These are phyloP conservation scores for Penicillium turbatum DNA, from an alignment of 495 filamentous ascomycete species.

Conservation along the genomic window DNA sequence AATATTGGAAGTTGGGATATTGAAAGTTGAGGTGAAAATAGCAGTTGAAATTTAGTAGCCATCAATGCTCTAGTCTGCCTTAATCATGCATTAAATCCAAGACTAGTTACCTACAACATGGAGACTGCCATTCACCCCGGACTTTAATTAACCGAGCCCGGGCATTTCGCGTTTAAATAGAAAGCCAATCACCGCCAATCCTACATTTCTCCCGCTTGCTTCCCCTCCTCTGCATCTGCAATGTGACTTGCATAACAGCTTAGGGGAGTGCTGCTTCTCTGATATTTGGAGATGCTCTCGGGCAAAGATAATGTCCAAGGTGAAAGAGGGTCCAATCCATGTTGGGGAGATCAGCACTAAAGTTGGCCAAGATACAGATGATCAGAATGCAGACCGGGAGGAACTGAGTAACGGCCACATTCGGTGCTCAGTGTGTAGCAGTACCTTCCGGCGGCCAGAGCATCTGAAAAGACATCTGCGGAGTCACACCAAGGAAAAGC, in stretches of 20 bases:
- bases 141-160: conserved; percentile 26
- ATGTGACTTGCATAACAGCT: not conserved
- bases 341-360: conserved; percentile 7
- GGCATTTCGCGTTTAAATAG: conserved; percentile 2
- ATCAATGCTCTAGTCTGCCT: no score
- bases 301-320: conserved; percentile 28
- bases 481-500: conserved; percentile 67
- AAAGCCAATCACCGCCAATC: conserved; percentile 7
- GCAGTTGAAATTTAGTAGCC: no score
- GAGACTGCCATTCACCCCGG: conserved; percentile 6
- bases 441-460: conserved; percentile 62
- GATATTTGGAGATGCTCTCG: conserved; percentile 29
- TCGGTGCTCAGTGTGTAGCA: conserved; percentile 49
- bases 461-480: conserved; percentile 69
- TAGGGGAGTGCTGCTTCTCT: conserved; percentile 10
- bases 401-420: conserved; percentile 24
- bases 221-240: conserved; percentile 10
- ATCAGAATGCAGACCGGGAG: conserved; percentile 20
- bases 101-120: no score
- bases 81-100: no score
- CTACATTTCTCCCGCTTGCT: conserved; percentile 11
- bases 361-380: conserved; percentile 4
- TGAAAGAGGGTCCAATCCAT: conserved; percentile 5
- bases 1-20: no score
- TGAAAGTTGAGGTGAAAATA: no score